phyloP scores from a whole-genome alignment of 2,329 filamentous ascomycete species.

The Claviceps paspali region DNA sequence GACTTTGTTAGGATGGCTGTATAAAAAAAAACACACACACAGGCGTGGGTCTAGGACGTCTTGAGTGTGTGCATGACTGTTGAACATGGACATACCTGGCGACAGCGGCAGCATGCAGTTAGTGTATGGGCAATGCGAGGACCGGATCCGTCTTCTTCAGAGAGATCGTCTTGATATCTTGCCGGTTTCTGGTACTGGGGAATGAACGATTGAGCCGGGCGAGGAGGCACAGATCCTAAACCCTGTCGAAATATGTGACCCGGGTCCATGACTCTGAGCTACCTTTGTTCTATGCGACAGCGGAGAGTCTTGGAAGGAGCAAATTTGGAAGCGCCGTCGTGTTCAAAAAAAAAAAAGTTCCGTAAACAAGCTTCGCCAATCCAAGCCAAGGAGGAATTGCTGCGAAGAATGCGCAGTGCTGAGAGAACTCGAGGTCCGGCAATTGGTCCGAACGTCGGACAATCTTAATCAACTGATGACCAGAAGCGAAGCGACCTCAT shows the following conservation, averaged over 20 bases:
- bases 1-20: constrained; percentile 3
- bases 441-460: neutral
- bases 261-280: constrained; percentile 34
- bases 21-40: too few species aligned
- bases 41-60: neutral
- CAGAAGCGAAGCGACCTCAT: neutral
- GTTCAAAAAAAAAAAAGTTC: neutral
- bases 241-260: constrained; percentile 45
- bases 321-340: neutral
- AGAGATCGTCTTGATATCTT: constrained; percentile 24
- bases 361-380: constrained; percentile 1
- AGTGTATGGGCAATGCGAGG: constrained; percentile 62
- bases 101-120: constrained; percentile 66
- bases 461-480: neutral
- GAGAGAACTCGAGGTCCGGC: neutral
- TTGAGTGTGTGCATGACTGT: neutral
- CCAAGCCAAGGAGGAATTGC: neutral
- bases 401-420: neutral
- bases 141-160: constrained; percentile 34
- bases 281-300: neutral
- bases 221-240: constrained; percentile 29
- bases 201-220: constrained; percentile 18
- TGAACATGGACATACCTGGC: constrained; percentile 42
- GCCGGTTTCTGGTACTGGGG: constrained; percentile 16
- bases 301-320: neutral